A percentile compares a stretch with the other conserved stretches of the same genome.
Evolutionary conservation across 306 rosid genomes (phyloP).

Genomic region (Urtica urens): DNA sequence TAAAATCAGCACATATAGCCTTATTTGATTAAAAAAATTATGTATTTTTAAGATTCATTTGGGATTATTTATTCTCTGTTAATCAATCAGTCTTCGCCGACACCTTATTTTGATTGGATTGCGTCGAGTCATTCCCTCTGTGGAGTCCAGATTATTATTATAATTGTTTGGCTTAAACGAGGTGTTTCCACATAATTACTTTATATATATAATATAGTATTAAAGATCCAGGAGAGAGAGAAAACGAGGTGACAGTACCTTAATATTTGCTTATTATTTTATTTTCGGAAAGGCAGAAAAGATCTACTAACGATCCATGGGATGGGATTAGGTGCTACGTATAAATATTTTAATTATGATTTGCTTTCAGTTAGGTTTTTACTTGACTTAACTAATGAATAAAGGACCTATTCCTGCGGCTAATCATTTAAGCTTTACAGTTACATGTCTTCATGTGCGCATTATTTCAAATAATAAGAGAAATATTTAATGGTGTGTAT

Average conservation of each 20-base stretch:
- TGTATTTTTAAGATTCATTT: constrained; percentile 2
- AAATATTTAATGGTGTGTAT: too few species aligned
- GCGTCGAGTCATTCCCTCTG: constrained; percentile 19
- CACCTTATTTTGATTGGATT: constrained; percentile 25
- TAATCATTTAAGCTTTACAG: constrained; percentile 27
- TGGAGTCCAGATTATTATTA: constrained; percentile 5
- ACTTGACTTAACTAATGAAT: constrained; percentile 26
- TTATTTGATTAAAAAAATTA: neutral
- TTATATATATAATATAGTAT: constrained; percentile 17
- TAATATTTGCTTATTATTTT: constrained; percentile 12
- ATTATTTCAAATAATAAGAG: too few species aligned
- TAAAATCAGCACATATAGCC: neutral
- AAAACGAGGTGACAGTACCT: constrained; percentile 25
- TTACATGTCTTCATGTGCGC: neutral
- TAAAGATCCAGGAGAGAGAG: too few species aligned
- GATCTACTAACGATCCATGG: constrained; percentile 4
- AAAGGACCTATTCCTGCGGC: constrained; percentile 33
- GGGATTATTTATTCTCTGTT: too few species aligned
- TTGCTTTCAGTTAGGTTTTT: constrained; percentile 11
- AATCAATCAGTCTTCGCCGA: constrained; percentile 22
- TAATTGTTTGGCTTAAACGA: constrained; percentile 2
- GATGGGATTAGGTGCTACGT: constrained; percentile 15
- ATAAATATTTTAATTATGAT: neutral
- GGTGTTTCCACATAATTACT: constrained; percentile 13
- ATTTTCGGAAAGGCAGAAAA: constrained; percentile 9